Percentiles rank a stretch among this genome's conserved stretches.
Conservation (phyloP, 176 grass and related monocot genomes). For the Dendrocalamus sinicus region DNA sequence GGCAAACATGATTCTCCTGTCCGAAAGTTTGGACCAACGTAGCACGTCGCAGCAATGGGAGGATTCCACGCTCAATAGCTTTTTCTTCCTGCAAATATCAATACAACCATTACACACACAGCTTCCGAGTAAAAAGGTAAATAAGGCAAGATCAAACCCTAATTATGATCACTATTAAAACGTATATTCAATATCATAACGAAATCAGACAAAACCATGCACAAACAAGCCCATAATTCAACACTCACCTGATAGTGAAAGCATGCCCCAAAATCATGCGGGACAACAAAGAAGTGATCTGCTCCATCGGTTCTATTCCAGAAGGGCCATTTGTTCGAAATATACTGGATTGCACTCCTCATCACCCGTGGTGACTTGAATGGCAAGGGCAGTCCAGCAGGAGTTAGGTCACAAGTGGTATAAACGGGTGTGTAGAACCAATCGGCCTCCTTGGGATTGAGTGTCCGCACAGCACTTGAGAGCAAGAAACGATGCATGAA, state of each 20-base stretch:
- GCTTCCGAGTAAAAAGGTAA: background rate
- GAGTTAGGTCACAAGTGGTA: conserved; percentile 86
- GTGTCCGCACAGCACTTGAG: conserved; percentile 82
- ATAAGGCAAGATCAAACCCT: conserved; percentile 2
- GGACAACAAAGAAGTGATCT: conserved; percentile 89
- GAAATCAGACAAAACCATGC: background rate
- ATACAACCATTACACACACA: conserved; percentile 23
- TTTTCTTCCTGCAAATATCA: conserved; percentile 76
- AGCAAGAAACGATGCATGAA: conserved; percentile 97
- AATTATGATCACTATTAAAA: background rate
- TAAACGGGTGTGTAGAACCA: conserved; percentile 98
- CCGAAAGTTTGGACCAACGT: conserved; percentile 97
- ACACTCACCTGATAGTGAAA: conserved; percentile 84
- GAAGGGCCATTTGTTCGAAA: conserved; percentile 83
- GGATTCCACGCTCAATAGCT: conserved; percentile 88
- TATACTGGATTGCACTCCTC: conserved; percentile 84
- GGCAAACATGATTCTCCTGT: conserved; percentile 91
- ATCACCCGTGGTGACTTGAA: conserved; percentile 94
- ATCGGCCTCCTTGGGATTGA: conserved; percentile 91
- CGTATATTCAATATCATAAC: background rate
- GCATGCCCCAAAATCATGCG: conserved; percentile 95
- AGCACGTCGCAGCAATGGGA: conserved; percentile 70
- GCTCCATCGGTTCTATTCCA: conserved; percentile 95
- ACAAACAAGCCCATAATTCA: conserved; percentile 4
- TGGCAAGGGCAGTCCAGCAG: conserved; percentile 78